Evolutionary conservation across 2,329 filamentous ascomycete genomes (phyloP).

Genomic region (Fusarium haematococcum): DNA sequence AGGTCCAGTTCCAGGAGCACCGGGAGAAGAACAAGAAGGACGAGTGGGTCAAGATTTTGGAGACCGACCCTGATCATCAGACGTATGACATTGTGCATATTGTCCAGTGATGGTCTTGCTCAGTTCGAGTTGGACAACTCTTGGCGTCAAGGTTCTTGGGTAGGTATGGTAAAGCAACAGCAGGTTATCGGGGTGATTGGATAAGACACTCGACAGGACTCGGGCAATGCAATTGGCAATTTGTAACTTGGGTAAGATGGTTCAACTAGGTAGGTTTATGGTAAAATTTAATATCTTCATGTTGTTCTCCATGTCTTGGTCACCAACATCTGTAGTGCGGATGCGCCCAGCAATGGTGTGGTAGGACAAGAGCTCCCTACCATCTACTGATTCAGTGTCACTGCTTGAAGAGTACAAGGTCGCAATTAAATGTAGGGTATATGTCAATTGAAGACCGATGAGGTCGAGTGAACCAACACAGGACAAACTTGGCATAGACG

Average conservation of each 20-base stretch:
- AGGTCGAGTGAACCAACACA: neutral
- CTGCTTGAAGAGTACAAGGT: neutral
- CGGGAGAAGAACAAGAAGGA: neutral
- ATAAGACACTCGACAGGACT: neutral
- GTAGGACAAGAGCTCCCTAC: neutral
- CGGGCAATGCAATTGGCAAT: neutral
- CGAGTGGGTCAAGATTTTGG: neutral
- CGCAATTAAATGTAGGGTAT: neutral
- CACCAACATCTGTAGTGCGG: neutral
- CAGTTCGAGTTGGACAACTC: neutral
- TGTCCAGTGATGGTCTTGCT: neutral
- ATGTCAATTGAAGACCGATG: neutral
- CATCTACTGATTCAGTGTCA: neutral
- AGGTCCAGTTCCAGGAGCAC: slow-evolving; percentile 6
- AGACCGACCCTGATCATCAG: slow-evolving; percentile 28
- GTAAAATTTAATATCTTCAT: neutral
- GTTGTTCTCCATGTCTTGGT: neutral
- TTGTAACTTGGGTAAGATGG: neutral
- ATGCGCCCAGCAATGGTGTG: neutral
- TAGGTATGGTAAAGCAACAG: neutral
- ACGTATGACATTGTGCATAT: slow-evolving; percentile 27
- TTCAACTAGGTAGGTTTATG: neutral
- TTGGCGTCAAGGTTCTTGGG: neutral
- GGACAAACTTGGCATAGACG: neutral
- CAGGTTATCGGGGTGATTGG: neutral